Evolutionary conservation across 2,329 filamentous ascomycete species (phyloP).

Genomic region (Monascus ruber): DNA sequence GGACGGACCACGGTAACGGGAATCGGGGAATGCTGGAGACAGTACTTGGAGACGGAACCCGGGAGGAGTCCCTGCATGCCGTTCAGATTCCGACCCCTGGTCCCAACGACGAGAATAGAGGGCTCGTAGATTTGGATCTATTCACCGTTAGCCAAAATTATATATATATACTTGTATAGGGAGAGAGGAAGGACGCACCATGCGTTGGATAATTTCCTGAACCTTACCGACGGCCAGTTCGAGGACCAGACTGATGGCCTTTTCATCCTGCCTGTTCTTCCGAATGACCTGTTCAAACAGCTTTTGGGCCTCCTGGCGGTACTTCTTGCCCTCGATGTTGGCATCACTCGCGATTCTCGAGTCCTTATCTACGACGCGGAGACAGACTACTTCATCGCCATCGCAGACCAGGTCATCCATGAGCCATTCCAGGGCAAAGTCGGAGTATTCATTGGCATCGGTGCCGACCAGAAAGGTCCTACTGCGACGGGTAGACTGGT

Average conservation of each 20-base stretch:
- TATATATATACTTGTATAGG: neutral
- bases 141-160: neutral
- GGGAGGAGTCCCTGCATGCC: constrained; percentile 78
- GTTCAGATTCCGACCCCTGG: constrained; percentile 69
- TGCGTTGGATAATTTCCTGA: constrained; percentile 77
- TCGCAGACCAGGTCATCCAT: constrained; percentile 87
- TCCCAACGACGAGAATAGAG: constrained; percentile 82
- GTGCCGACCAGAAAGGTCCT: constrained; percentile 85
- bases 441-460: constrained; percentile 83
- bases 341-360: constrained; percentile 53
- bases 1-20: constrained; percentile 88
- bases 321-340: constrained; percentile 54
- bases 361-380: constrained; percentile 78
- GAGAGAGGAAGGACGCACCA: constrained; percentile 46
- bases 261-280: constrained; percentile 66
- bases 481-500: constrained; percentile 66
- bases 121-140: constrained; percentile 88
- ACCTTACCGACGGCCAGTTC: constrained; percentile 85
- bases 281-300: constrained; percentile 65
- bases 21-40: constrained; percentile 82
- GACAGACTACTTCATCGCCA: constrained; percentile 83
- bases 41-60: constrained; percentile 89
- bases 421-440: constrained; percentile 85
- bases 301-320: constrained; percentile 62
- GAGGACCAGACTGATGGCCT: constrained; percentile 72